A percentile compares a stretch with the other conserved stretches of the same genome.
These are phyloP conservation scores for Lyophyllum shimeji DNA, from an alignment of 768 basidiomycete genomes.

Conservation along the genomic window DNA sequence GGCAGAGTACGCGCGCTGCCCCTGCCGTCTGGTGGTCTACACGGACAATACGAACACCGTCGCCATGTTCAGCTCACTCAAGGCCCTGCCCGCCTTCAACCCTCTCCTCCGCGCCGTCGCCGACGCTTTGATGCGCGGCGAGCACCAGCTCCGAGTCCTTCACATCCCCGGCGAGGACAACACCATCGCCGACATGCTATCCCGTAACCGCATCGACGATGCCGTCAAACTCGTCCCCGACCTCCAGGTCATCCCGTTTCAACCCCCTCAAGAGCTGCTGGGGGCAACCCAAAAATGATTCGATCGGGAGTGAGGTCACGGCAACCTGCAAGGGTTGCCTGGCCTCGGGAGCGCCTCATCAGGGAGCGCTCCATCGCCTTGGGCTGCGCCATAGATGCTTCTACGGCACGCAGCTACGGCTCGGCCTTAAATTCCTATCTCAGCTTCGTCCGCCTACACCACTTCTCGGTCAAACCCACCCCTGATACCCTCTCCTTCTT, in stretches of 20 bases:
- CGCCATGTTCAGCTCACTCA: neutral
- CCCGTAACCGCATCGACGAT: neutral
- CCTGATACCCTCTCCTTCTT: neutral
- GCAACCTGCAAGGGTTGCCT: neutral
- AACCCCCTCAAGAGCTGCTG: conserved; percentile 26
- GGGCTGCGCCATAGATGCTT: neutral
- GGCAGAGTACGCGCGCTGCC: neutral
- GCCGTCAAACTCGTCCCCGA: neutral
- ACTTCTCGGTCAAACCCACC: neutral
- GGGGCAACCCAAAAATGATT: conserved; percentile 20
- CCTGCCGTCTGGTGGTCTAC: conserved; percentile 12
- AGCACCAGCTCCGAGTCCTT: conserved; percentile 11
- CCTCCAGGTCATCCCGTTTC: conserved; percentile 6
- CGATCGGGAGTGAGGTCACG: neutral
- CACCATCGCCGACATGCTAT: conserved; percentile 21
- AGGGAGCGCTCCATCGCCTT: neutral
- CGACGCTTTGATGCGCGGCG: neutral
- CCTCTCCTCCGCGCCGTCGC: neutral
- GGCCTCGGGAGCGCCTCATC: neutral
- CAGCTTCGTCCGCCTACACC: neutral
- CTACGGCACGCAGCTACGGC: neutral
- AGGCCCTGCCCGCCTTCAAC: neutral
- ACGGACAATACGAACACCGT: neutral
- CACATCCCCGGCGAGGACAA: conserved; percentile 18
- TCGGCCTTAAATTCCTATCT: neutral